These are phyloP conservation scores for Candida peoriensis DNA, from an alignment of 805 yeast species.

Conservation along the genomic window DNA sequence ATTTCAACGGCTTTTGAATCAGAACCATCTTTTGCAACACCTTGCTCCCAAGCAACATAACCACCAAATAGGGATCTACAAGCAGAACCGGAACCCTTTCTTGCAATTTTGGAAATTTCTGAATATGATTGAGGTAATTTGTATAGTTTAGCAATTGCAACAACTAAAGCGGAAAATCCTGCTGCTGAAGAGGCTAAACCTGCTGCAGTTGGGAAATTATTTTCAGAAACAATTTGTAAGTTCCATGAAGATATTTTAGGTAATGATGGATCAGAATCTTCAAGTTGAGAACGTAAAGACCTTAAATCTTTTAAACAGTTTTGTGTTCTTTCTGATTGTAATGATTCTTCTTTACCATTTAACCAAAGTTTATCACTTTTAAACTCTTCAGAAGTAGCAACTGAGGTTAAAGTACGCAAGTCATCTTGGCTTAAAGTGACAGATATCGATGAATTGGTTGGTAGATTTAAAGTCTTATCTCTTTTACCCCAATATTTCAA, in stretches of 20 bases:
- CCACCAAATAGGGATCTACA: slow-evolving; percentile 98
- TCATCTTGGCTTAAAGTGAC: slow-evolving; percentile 91
- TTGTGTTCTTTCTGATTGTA: slow-evolving; percentile 56
- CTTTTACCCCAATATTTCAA: slow-evolving; percentile 99
- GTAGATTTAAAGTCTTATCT: slow-evolving; percentile 80
- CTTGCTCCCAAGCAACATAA: slow-evolving; percentile 99
- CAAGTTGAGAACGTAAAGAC: slow-evolving; percentile 56
- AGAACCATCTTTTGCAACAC: slow-evolving; percentile 63
- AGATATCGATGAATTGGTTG: slow-evolving; percentile 94
- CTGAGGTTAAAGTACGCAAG: slow-evolving; percentile 88
- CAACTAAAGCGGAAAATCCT: slow-evolving; percentile 94
- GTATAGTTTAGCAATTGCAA: slow-evolving; percentile 81
- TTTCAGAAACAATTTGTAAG: slow-evolving; percentile 82
- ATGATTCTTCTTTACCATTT: slow-evolving; percentile 77
- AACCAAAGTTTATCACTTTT: slow-evolving; percentile 70
- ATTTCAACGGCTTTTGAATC: slow-evolving; percentile 94
- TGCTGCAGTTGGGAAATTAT: slow-evolving; percentile 99
- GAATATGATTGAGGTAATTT: slow-evolving; percentile 79
- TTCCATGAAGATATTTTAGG: slow-evolving; percentile 61
- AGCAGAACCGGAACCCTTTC: slow-evolving; percentile 98
- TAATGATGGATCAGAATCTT: slow-evolving; percentile 43
- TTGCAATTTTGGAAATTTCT: slow-evolving; percentile 87
- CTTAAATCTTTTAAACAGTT: slow-evolving; percentile 78
- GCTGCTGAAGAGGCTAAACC: slow-evolving; percentile 98
- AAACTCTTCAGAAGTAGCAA: slow-evolving; percentile 57